Base-by-base conservation (phyloP, 2,329 filamentous ascomycete species). In the Verticillium alfalfae region DNA sequence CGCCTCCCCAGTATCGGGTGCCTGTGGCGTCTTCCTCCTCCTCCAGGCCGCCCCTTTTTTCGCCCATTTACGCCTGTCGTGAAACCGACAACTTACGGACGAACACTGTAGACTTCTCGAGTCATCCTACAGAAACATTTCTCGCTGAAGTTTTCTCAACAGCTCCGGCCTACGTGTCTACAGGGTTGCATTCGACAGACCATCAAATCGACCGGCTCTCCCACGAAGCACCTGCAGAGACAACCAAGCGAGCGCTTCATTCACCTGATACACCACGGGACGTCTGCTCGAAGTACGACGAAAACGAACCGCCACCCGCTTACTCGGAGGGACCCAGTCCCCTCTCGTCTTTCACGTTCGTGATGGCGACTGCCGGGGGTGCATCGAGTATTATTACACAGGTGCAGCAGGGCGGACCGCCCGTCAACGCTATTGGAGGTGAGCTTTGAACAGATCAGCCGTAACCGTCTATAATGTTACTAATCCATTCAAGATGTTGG, bases 361-460 rank as follows among this genome's bases (percentile, higher is more conserved):
- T 97, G 75, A 99, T 99, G 95, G 93, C 95, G 79, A 91, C 93
- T 75, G 93, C 94, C 79, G 94, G 94, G 83, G 94, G 93, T 80
- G 91, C 93, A 70, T 90, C 93, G 81, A 98, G 95, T 86, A 97
- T 99, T 74, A 96, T 99, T 80, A 99, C 95, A 78, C 95, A 99
- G 81, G 95, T 99, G 70, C 93, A 96, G 75, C 95, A 99, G 78
- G 90, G 90, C 67, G 93, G 90, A 58, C 91, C 93, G 70, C 91
- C 93, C 41, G 87, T 97, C 69, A 96, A 95, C 76, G 90, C 92
- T 61, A 83, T 98, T 64, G 92, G 91, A 86, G 91, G 91, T 93
- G 79, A 72, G 83, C 54, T n/a, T 34, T 7, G 52, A 31, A 26
- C 10, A 31, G 13, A 9, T 26, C 1, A 9, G 22, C 5, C 52